Evolutionary conservation across 768 basidiomycete genomes (phyloP).

Genomic region (Pleurotus cornucopiae): DNA sequence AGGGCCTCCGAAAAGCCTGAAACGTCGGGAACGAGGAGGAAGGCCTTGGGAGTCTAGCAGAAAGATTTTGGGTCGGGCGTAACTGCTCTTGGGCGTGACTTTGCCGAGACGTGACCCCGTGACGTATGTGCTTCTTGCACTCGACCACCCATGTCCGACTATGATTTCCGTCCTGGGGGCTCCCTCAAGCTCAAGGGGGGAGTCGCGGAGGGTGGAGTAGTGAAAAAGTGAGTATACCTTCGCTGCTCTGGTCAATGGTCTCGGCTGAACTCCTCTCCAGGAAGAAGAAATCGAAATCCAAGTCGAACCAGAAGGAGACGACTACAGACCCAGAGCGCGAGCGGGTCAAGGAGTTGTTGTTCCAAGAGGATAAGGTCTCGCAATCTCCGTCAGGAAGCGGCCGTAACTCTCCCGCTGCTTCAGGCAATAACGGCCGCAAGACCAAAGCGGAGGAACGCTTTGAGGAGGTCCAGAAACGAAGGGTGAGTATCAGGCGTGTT

Average conservation of each 20-base stretch:
- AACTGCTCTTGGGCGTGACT: neutral
- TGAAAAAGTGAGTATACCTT: slow-evolving; percentile 64
- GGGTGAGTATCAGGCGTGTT: slow-evolving; percentile 44
- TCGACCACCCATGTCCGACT: slow-evolving; percentile 64
- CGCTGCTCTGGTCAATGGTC: slow-evolving; percentile 11
- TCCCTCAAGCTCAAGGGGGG: slow-evolving; percentile 89
- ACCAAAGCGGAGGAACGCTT: slow-evolving; percentile 88
- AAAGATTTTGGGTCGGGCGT: neutral
- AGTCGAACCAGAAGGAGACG: slow-evolving; percentile 42
- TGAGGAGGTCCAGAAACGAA: slow-evolving; percentile 77
- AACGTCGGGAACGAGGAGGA: neutral
- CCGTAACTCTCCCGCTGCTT: slow-evolving; percentile 56
- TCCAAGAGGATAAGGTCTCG: slow-evolving; percentile 44
- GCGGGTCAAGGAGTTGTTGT: slow-evolving; percentile 44
- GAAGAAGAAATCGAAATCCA: slow-evolving; percentile 77
- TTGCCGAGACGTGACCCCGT: slow-evolving; percentile 1
- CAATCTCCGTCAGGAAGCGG: slow-evolving; percentile 50
- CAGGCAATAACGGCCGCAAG: slow-evolving; percentile 51
- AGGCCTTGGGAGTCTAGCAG: neutral
- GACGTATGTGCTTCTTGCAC: slow-evolving; percentile 10
- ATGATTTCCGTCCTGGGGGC: slow-evolving; percentile 81
- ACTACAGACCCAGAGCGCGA: slow-evolving; percentile 35
- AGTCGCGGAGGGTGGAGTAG: slow-evolving; percentile 71
- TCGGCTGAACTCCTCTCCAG: slow-evolving; percentile 29
- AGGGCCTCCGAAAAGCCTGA: slow-evolving; percentile 11